Evolutionary conservation across 805 yeast genomes (phyloP), one percentile per base, ranked within the genome.

Genomic region (Peterozyma toletana): DNA sequence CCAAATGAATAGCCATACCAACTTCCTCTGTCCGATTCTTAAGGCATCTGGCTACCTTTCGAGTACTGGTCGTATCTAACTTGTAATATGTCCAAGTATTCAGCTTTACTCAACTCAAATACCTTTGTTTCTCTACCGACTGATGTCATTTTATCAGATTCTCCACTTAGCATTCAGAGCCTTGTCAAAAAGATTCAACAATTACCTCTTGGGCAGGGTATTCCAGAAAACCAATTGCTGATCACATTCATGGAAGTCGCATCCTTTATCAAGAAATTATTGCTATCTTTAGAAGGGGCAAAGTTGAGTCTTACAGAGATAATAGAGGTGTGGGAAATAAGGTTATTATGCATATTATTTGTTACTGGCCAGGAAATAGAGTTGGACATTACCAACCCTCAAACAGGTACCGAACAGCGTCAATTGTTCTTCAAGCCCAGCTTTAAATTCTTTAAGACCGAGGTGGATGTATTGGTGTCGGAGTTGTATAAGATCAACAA

Each of bases 221-320:
- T 21, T 21, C 7, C 7, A 21, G 9, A 5, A 3, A 31, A 31
- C 9, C 34, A 31, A 9, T 31, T 31, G 15, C 7, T 21, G 27
- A 31, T 13, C 5, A 11, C 30, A 9, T 39, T 18, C 31, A 16
- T 44, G 13, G 18, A 18, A 17, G 11, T 44, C 3, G 38, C 41
- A 11, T 44, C 47, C 11, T 17, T 35, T n/a, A 18, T 40, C 3
- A 31, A 30, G 37, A 15, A 34, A 17, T 29, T 40, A 27, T 35
- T 44, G n/a, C 18, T 44, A 16, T 44, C 47, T n/a, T 33, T 44
- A 29, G 27, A 37, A 13, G 74, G 74, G 5, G 71, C 71, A 55
- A 68, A 68, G 53, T 69, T 72, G 54, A 67, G 56, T 42, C 67
- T 66, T 18, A 71, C 73, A 3, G 77, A 68, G 42, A 63, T 70